Evolutionary conservation across 1,139 yeast genomes (phyloP), one percentile per base, ranked within the genome.

Genomic region (Protomyces macrosporus): DNA sequence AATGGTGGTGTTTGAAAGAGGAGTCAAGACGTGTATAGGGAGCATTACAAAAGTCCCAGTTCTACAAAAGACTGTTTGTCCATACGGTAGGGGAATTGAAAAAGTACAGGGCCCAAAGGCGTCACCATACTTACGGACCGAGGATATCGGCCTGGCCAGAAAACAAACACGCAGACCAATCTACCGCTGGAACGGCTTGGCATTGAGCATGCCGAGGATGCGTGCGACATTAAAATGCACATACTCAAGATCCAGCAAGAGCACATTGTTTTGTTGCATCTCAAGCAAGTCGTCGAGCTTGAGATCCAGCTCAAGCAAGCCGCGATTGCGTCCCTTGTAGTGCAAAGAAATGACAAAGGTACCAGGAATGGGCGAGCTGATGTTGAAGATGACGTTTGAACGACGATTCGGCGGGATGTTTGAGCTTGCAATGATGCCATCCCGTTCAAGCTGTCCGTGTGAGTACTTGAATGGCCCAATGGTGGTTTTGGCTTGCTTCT

Each of bases 281-380:
- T 75, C 78, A 51, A 75, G 67, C 42, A 75, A 66, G 64, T 75
- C 78, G 56, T 75, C 78, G 30, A 75, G 69, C 67, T 74, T 74
- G 62, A 75, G 67, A 60, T 75, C 76, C 52, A 75, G 50, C 53
- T 68, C 70, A 66, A 45, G 71, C 66, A 67, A 72, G 64, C 56
- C 75, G 63, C 23, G 76, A 72, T 53, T 72, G 72, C 39, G 65
- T 14, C 76, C 76, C 63, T 74, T 74, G 69, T 73, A 69, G 53
- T 71, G 68, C 56, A 75, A 65, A 3, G 75, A 71, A n/a, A 76
- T 68, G 45, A 74, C 76, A 70, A 73, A 75, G 1, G 76, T 75
- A 23, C 77, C 77, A 0, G 77, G 76, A 0, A 72, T 69, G 0
- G 77, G 77, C 6, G 75, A 72, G 1, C 74, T 72, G 63, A 75